Percentiles rank a stretch among this genome's conserved stretches.
phyloP scores from a whole-genome alignment of 2,329 filamentous ascomycete genomes.

The Aspergillus felis region DNA sequence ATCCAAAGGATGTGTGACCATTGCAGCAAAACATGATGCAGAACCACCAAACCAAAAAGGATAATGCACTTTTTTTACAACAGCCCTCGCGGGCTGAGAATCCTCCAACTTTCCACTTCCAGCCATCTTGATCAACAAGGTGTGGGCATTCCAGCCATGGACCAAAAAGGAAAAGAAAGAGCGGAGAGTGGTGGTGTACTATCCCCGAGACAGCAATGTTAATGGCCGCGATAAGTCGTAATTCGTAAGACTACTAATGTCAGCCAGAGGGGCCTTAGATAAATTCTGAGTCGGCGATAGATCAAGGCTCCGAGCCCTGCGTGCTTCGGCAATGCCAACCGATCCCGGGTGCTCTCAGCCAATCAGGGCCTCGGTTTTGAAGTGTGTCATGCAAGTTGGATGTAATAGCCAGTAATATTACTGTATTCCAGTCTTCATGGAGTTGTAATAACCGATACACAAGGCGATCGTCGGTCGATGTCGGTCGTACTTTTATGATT shows the following conservation, averaged over 20 bases:
- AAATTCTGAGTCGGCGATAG: constrained; percentile 28
- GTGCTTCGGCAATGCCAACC: constrained; percentile 15
- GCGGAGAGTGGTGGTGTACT: constrained; percentile 16
- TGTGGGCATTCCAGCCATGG: constrained; percentile 14
- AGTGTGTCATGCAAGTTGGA: constrained; percentile 8
- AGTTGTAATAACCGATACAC: background rate
- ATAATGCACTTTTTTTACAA: constrained; percentile 51
- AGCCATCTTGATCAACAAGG: constrained; percentile 30
- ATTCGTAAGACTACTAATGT: constrained; percentile 1
- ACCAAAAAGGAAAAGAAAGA: constrained; percentile 9
- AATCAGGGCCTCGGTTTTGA: constrained; percentile 31
- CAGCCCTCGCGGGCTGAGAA: constrained; percentile 19
- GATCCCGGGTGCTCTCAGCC: constrained; percentile 15
- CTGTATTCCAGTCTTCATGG: background rate
- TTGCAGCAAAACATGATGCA: constrained; percentile 85
- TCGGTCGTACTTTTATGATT: background rate
- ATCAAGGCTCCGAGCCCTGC: constrained; percentile 31
- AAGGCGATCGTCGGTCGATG: background rate
- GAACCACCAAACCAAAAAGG: constrained; percentile 97
- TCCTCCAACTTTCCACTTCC: constrained; percentile 31
- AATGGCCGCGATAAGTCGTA: background rate
- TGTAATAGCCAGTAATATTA: constrained; percentile 17
- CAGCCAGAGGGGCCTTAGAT: constrained; percentile 4
- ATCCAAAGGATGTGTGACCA: constrained; percentile 90
- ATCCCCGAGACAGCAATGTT: background rate